phyloP scores from a whole-genome alignment of 345 rosid genomes.

The Euphorbia peplus region DNA sequence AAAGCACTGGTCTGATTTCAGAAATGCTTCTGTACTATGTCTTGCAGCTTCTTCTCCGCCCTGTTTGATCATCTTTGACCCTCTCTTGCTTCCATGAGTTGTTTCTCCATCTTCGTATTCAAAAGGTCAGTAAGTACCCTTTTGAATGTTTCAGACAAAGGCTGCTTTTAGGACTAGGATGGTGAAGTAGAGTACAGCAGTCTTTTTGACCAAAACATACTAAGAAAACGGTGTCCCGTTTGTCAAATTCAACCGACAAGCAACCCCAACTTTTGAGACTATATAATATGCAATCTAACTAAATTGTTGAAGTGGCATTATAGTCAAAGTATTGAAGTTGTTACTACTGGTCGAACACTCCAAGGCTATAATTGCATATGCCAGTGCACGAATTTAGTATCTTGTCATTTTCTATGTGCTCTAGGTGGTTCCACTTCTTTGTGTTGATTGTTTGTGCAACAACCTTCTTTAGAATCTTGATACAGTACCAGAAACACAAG shows the following conservation, averaged over 20 bases:
- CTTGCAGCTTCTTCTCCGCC: too few relatives aligned
- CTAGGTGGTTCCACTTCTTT: not conserved
- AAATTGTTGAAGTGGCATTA: not conserved
- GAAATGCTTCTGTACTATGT: too few relatives aligned
- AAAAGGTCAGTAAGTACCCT: too few relatives aligned
- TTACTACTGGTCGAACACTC: not conserved
- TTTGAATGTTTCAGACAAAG: not conserved
- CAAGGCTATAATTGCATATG: not conserved
- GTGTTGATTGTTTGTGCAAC: not conserved
- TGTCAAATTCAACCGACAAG: not conserved
- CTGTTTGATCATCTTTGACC: too few relatives aligned
- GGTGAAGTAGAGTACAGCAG: not conserved
- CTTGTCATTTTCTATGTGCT: not conserved
- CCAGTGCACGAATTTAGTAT: not conserved
- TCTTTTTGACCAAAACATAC: not conserved
- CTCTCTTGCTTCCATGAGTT: too few relatives aligned
- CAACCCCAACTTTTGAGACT: not conserved
- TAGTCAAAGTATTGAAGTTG: not conserved
- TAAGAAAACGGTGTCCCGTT: not conserved
- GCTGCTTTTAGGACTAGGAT: constrained; percentile 1
- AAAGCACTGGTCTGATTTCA: too few relatives aligned
- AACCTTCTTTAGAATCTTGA: not conserved
- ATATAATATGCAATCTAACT: too few relatives aligned
- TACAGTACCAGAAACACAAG: too few relatives aligned
- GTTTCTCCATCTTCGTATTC: too few relatives aligned